Base-by-base conservation (phyloP, 2,329 filamentous ascomycete genomes). In the Fusarium mangiferae region DNA sequence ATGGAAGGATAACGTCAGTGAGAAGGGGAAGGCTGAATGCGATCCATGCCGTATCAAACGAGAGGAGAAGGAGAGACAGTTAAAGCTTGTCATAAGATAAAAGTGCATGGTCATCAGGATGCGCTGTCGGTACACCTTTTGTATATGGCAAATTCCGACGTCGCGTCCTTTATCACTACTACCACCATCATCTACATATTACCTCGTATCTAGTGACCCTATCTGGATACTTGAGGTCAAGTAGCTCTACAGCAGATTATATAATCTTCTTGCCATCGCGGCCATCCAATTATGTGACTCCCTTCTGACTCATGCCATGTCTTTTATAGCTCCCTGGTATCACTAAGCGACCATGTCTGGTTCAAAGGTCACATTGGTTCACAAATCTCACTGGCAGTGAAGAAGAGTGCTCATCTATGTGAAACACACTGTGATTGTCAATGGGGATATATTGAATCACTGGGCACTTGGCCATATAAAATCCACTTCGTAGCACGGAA, bases 151-250 rank as follows among this genome's bases (percentile, higher is more conserved):
- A 6, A 8, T 15, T 13, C 3, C 9, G 7, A 20, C 18, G n/a
- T 6, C 6, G 13, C 6, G n/a, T n/a, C 3, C 12, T 15, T 13
- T 6, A 11, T 24, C n/a, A 9, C n/a, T 26, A 9, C 17, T 8
- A 2, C 18, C 4, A 6, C 10, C n/a, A 8, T 9, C 3, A 1
- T 20, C 14, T 8, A 15, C 13, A 26, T 11, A 2, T 11, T 11
- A 26, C 1, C 1, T 20, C 7, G 8, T 24, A 14, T 3, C 3
- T 2, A 24, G 13, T 35, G 3, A 35, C 3, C 0, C 12, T 35
- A 1, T 15, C 11, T 33, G 1, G 6, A 4, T 7, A 11, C 12
- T 15, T 20, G 30, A 10, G 6, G 1, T 24, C 5, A 14, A 17
- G 22, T 20, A 24, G 15, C 14, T 51, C 22, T 14, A n/a, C 6